Evolutionary conservation across 139 green algal genomes (phyloP).

Genomic region (Monoraphidium neglectum): DNA sequence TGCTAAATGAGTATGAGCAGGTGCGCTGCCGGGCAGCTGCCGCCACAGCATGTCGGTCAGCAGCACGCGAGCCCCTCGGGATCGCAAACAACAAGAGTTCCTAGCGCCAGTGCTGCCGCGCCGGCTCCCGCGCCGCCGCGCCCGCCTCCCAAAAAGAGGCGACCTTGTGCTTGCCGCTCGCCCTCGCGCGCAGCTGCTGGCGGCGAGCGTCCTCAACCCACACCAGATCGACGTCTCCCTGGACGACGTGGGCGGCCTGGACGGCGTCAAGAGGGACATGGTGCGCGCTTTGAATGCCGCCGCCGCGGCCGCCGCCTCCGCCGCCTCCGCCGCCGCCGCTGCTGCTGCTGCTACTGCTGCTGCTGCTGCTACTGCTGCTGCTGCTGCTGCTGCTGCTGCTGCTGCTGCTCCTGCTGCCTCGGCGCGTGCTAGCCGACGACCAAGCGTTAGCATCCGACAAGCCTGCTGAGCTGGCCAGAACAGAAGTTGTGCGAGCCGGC

Average conservation of each 20-base stretch:
- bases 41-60: neutral
- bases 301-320: too few relatives aligned
- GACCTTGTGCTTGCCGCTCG: neutral
- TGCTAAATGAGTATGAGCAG: slow-evolving; percentile 66
- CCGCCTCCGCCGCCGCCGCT: neutral
- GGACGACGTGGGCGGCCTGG: slow-evolving; percentile 71
- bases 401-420: too few relatives aligned
- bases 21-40: neutral
- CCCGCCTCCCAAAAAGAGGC: neutral
- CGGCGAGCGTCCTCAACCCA: slow-evolving; percentile 86
- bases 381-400: too few relatives aligned
- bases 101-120: neutral
- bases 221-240: slow-evolving; percentile 75
- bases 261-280: slow-evolving; percentile 69
- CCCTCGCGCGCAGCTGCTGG: slow-evolving; percentile 62
- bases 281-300: slow-evolving; percentile 17
- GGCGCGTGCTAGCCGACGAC: neutral
- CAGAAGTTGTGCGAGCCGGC: neutral
- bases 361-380: neutral
- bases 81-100: neutral
- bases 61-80: too few relatives aligned
- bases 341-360: neutral
- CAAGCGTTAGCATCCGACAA: neutral
- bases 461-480: neutral
- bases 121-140: neutral